Evolutionary conservation across 495 filamentous ascomycete species (phyloP).

Genomic region (Rusavskia elegans): DNA sequence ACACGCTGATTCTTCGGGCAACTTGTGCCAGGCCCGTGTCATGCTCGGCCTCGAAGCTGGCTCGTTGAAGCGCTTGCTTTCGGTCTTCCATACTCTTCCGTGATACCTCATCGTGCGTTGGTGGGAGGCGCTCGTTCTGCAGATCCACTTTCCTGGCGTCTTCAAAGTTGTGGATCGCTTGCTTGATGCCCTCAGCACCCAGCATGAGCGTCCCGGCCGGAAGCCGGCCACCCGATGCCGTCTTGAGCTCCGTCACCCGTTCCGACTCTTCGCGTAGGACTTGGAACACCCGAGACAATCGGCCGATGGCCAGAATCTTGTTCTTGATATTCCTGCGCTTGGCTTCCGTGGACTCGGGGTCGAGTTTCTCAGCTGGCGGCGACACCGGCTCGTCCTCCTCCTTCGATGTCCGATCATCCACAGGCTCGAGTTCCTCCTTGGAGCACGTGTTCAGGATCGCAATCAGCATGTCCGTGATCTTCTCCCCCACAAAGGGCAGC

Average conservation of each 20-base stretch:
- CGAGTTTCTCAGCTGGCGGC: constrained; percentile 44
- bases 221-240: constrained; percentile 79
- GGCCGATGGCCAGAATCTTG: constrained; percentile 96
- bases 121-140: constrained; percentile 88
- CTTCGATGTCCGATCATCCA: constrained; percentile 52
- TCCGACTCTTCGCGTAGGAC: constrained; percentile 95
- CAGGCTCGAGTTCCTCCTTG: constrained; percentile 68
- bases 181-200: constrained; percentile 95
- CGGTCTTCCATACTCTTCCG: constrained; percentile 64
- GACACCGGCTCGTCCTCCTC: constrained; percentile 49
- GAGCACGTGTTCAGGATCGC: constrained; percentile 96
- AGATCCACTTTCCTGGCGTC: constrained; percentile 96
- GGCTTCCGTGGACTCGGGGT: constrained; percentile 74
- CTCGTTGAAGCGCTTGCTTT: constrained; percentile 67
- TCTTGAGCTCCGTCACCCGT: constrained; percentile 92
- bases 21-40: constrained; percentile 71
- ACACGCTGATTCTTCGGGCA: constrained; percentile 91
- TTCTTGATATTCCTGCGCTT: constrained; percentile 96
- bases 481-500: constrained; percentile 94
- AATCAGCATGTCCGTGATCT: constrained; percentile 99
- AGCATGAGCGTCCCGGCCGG: constrained; percentile 96
- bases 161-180: constrained; percentile 94
- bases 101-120: constrained; percentile 79
- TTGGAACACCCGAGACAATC: constrained; percentile 94
- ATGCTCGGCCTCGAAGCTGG: constrained; percentile 75